Conservation (phyloP, 768 basidiomycete species). For the Suillus occidentalis region DNA sequence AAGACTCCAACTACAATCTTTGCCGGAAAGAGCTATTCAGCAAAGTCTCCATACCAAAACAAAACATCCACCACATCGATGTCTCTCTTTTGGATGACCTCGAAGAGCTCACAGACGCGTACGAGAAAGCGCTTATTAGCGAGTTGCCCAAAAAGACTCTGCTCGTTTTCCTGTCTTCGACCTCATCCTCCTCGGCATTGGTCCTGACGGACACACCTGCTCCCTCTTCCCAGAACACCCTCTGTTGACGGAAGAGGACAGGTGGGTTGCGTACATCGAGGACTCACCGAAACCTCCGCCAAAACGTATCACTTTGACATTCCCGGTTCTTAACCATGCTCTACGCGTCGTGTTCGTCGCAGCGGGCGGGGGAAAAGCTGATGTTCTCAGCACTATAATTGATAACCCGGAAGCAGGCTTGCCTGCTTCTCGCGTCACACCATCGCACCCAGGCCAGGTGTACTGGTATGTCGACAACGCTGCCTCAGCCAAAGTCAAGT, state of each 20-base stretch:
- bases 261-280: constrained; percentile 93
- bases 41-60: constrained; percentile 73
- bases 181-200: constrained; percentile 94
- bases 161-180: constrained; percentile 98
- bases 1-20: constrained; percentile 88
- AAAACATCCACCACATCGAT: constrained; percentile 87
- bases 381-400: constrained; percentile 68
- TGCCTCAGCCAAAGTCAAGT: constrained; percentile 65
- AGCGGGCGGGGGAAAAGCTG: constrained; percentile 78
- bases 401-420: constrained; percentile 79
- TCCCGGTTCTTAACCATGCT: constrained; percentile 88
- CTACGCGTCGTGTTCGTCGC: constrained; percentile 88
- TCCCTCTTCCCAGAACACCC: constrained; percentile 95
- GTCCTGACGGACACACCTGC: constrained; percentile 97
- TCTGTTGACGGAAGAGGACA: constrained; percentile 80
- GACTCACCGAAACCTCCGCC: constrained; percentile 95
- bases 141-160: constrained; percentile 88
- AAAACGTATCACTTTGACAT: constrained; percentile 89
- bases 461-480: constrained; percentile 95
- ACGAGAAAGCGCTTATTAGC: constrained; percentile 81
- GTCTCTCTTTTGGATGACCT: constrained; percentile 60
- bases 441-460: constrained; percentile 75
- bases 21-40: constrained; percentile 74
- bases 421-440: constrained; percentile 82
- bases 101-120: constrained; percentile 78